Evolutionary conservation across 116 monocot species (phyloP).

Genomic region (Papilionanthe hybrid): DNA sequence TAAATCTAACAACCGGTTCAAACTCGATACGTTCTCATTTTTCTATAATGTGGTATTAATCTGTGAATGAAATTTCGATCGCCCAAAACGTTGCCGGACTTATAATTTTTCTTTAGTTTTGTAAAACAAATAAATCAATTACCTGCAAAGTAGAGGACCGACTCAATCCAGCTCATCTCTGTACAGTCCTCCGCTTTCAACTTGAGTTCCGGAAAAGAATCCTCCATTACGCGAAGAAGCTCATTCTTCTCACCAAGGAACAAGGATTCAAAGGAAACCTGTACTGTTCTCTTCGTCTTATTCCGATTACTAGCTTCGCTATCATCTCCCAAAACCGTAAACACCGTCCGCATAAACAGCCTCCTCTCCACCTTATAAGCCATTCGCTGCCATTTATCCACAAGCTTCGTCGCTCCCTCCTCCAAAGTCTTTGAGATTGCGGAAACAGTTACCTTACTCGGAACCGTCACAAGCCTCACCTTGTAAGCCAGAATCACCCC

Average conservation of each 20-base stretch:
- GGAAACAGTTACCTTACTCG: conserved; percentile 23
- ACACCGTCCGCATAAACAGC: conserved; percentile 17
- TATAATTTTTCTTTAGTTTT: too few species aligned
- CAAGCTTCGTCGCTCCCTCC: conserved; percentile 24
- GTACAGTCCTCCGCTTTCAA: conserved; percentile 25
- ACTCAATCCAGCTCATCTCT: conserved; percentile 46
- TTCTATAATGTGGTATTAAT: too few species aligned
- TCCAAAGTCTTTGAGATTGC: conserved; percentile 3
- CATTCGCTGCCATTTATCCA: conserved; percentile 32
- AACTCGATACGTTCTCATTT: too few species aligned
- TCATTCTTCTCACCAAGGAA: conserved; percentile 29
- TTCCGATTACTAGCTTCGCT: neutral
- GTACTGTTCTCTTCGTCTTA: conserved; percentile 9
- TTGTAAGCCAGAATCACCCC: conserved; percentile 35
- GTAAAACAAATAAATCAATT: too few species aligned
- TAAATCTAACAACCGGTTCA: too few species aligned
- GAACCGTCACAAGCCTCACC: conserved; percentile 28
- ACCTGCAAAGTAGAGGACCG: conserved; percentile 26
- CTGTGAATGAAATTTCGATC: too few species aligned
- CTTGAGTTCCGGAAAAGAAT: conserved; percentile 38
- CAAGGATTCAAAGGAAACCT: conserved; percentile 25
- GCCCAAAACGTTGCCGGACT: too few species aligned
- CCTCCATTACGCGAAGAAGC: conserved; percentile 10
- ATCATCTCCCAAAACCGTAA: conserved; percentile 10
- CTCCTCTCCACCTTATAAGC: conserved; percentile 15